A percentile compares a stretch with the other conserved stretches of the same genome.
These are phyloP conservation scores for Mycocentrospora acerina DNA, from an alignment of 2,329 filamentous ascomycete genomes.

Conservation along the genomic window DNA sequence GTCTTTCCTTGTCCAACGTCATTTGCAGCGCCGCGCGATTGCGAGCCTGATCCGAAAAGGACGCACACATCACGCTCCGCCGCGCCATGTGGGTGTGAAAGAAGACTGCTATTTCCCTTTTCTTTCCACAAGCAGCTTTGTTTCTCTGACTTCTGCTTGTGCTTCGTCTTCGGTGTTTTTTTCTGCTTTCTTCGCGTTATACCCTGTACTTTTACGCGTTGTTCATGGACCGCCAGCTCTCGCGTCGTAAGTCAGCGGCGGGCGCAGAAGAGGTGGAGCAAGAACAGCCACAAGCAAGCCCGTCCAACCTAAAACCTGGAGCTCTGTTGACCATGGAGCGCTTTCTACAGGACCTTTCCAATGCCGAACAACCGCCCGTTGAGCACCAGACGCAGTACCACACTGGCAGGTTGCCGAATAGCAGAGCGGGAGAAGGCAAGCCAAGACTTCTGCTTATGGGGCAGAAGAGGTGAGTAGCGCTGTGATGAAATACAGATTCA, in stretches of 20 bases:
- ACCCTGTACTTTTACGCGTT: constrained; percentile 34
- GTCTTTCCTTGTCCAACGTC: constrained; percentile 21
- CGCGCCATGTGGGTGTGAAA: constrained; percentile 32
- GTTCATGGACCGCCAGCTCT: constrained; percentile 34
- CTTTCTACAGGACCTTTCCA: constrained; percentile 46
- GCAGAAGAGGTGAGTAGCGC: constrained; percentile 71
- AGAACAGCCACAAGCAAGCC: constrained; percentile 18
- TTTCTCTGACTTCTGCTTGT: constrained; percentile 3
- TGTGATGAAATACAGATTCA: neutral
- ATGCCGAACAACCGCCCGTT: constrained; percentile 42
- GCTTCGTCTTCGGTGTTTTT: constrained; percentile 7
- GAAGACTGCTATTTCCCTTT: neutral
- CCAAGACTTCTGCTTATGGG: constrained; percentile 92
- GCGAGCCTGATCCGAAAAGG: constrained; percentile 14
- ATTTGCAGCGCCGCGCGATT: constrained; percentile 24
- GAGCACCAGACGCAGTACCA: constrained; percentile 44
- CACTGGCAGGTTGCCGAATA: constrained; percentile 48
- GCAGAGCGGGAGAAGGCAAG: constrained; percentile 63
- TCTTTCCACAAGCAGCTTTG: too few relatives aligned
- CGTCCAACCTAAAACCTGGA: constrained; percentile 40
- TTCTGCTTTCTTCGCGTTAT: constrained; percentile 20
- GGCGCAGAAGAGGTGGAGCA: constrained; percentile 10
- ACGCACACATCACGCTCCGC: constrained; percentile 24
- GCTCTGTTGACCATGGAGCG: constrained; percentile 47
- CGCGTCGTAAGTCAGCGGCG: constrained; percentile 21